Percentiles rank a stretch among this genome's conserved stretches.
phyloP scores from a whole-genome alignment of 176 grass and related monocot species.

The Hyparrhenia diplandra region DNA sequence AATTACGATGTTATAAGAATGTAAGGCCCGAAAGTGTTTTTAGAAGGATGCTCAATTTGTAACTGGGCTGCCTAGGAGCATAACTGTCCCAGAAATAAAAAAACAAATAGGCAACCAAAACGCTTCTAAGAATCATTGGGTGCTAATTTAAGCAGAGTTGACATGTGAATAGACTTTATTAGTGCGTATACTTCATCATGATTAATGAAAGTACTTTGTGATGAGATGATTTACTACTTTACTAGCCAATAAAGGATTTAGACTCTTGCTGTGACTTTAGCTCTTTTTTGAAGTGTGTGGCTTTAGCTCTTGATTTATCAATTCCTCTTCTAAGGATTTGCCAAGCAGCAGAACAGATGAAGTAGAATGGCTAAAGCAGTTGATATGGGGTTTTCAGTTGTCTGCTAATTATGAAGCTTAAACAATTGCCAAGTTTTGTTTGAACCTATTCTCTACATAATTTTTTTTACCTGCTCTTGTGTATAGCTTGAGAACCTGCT shows the following conservation, averaged over 20 bases:
- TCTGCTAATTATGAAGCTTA: not conserved
- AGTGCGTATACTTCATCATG: not conserved
- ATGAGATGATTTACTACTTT: not conserved
- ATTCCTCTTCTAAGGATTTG: conserved; percentile 3
- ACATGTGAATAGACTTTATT: not conserved
- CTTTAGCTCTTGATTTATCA: not conserved
- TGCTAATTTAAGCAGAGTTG: not conserved
- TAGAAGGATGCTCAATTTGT: not conserved
- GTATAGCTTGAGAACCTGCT: not conserved
- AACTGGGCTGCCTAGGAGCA: not conserved
- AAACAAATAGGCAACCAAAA: not conserved
- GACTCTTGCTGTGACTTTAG: not conserved
- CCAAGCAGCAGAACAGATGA: not conserved
- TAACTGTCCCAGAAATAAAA: not conserved
- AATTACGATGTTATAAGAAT: not conserved
- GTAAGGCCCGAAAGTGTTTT: not conserved
- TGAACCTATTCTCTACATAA: conserved; percentile 14
- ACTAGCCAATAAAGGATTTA: not conserved
- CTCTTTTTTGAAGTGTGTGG: not conserved
- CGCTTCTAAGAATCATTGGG: not conserved
- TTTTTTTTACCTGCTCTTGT: not conserved
- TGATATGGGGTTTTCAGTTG: not conserved
- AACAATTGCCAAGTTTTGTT: not conserved
- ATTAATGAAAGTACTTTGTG: not conserved
- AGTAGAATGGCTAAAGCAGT: not conserved